Conservation (phyloP, 169 alveolate species). For the Theileria orientalis region DNA sequence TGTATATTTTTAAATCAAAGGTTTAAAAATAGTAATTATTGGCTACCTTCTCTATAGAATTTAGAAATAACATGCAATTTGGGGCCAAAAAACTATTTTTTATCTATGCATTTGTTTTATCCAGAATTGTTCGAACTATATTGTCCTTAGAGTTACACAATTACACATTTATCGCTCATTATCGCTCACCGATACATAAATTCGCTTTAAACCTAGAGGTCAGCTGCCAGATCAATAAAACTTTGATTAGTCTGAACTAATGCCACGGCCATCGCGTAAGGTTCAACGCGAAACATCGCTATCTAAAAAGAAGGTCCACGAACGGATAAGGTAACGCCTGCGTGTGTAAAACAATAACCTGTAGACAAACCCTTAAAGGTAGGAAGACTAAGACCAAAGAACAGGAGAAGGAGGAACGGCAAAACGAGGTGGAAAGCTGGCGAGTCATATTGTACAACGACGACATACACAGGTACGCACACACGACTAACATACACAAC, state of each 20-base stretch:
- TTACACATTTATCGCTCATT: no score
- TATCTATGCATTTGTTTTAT: neutral
- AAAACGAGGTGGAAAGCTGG: conserved; percentile 74
- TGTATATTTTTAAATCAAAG: no score
- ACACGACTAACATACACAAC: neutral
- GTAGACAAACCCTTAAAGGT: neutral
- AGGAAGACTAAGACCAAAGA: neutral
- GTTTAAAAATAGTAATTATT: no score
- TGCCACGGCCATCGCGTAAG: neutral
- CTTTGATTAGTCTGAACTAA: neutral
- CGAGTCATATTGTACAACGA: conserved; percentile 82
- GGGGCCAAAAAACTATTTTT: neutral
- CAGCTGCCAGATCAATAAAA: neutral
- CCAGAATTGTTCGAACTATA: no score
- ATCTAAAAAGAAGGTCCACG: neutral
- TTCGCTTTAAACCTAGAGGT: neutral
- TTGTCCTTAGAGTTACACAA: no score
- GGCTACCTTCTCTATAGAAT: no score
- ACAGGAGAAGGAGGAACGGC: conserved; percentile 55
- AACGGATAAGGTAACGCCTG: conserved; percentile 4
- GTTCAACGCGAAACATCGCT: neutral
- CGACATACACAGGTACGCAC: conserved; percentile 81
- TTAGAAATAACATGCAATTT: conserved; percentile 9
- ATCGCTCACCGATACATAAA: neutral
- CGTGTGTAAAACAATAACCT: neutral